Base-by-base conservation (phyloP, 768 basidiomycete species). In the Pleurotus sapidus region DNA sequence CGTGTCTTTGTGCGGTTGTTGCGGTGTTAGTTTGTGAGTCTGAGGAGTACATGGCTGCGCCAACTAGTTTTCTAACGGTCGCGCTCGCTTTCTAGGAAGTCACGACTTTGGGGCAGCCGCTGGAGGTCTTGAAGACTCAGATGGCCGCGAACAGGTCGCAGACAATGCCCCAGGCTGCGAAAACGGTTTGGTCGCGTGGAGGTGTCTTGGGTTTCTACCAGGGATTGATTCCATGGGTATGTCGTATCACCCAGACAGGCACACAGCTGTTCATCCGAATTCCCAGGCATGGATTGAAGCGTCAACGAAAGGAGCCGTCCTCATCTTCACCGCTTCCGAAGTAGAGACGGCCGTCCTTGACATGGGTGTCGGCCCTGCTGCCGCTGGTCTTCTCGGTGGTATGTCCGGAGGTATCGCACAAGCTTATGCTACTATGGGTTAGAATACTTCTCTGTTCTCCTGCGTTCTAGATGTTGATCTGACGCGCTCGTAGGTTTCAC, bases 361-460 rank as follows among this genome's bases (percentile, higher is more conserved):
- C 7, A 75, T 89, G 66, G 93, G 93, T 8, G 73, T 95, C 58
- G 89, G 80, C 65, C 88, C 93, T 27, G 94, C 87, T 23, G 77
- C 80, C 45, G 90, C 91, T 57, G 97, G 97, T 64, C 80, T 98
- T 63, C 73, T 98, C 50, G 97, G 97, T 61, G 97, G 97, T 61
- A 98, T 98, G 91, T 89, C 91, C 11, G 97, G 97, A 67, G 97
- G 97, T 79, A 75, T 98, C 63, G 93, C 90, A 42, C 97, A 99
- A 75, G 96, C 97, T 25, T 99, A 99, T 69, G 95, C 95, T 59
- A 98, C 97, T n/a, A 98, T 99, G 95, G 97, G 97, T 95, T 67
- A 70, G 89, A 81, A 25, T 61, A 59, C 30, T 39, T 46, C 46
- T 46, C 38, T 17, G 48, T 37, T 25, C 51, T 30, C 46, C 64